phyloP scores from a whole-genome alignment of 345 rosid genomes.

The Citrus trifoliata region DNA sequence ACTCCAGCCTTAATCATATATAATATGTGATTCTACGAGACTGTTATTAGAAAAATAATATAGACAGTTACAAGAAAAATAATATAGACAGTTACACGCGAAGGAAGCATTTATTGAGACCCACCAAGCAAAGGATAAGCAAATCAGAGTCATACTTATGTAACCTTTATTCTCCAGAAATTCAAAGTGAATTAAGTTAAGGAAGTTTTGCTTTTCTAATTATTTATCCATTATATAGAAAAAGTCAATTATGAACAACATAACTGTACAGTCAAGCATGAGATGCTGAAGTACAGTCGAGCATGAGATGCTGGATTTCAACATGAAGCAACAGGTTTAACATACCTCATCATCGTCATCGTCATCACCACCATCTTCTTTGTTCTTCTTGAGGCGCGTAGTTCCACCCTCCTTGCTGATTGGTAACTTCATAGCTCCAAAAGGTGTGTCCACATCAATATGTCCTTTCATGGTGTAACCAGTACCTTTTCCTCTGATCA shows the following conservation, averaged over 20 bases:
- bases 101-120: neutral
- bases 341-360: conserved; percentile 49
- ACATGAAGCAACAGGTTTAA: neutral
- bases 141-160: neutral
- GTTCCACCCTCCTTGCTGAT: conserved; percentile 90
- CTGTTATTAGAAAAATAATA: neutral
- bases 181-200: neutral
- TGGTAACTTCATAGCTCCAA: conserved; percentile 93
- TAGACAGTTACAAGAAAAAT: neutral
- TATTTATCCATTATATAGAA: neutral
- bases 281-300: neutral
- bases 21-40: neutral
- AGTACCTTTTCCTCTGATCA: conserved; percentile 94
- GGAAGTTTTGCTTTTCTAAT: neutral
- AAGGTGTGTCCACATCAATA: conserved; percentile 83
- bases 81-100: neutral
- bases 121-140: neutral
- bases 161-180: neutral
- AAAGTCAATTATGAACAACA: neutral
- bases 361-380: conserved; percentile 54
- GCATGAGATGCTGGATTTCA: neutral
- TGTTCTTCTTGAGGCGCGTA: conserved; percentile 80
- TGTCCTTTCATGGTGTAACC: conserved; percentile 87
- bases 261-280: neutral
- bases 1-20: neutral